These are phyloP conservation scores for Thozetella sp. DNA, from an alignment of 495 filamentous ascomycete genomes.

Conservation along the genomic window DNA sequence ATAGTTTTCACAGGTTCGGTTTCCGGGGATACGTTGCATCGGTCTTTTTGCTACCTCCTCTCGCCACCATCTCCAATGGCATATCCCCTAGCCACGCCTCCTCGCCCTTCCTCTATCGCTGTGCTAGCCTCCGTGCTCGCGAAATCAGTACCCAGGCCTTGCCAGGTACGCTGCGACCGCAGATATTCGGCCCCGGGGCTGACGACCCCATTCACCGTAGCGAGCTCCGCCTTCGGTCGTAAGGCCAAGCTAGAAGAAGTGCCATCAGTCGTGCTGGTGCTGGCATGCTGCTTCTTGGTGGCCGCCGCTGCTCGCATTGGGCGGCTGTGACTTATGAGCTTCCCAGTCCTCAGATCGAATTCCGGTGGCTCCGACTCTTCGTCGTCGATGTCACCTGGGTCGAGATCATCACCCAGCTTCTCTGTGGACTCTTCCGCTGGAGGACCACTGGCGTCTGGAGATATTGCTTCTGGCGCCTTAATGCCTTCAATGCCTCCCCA, in stretches of 20 bases:
- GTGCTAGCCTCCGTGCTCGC: conserved; percentile 66
- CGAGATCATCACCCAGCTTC: conserved; percentile 14
- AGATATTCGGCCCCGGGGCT: conserved; percentile 92
- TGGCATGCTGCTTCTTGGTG: conserved; percentile 17
- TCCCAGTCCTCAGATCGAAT: conserved; percentile 88
- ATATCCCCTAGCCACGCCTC: conserved; percentile 91
- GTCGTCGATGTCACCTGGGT: conserved; percentile 22
- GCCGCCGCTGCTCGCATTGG: conserved; percentile 60
- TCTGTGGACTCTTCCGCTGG: conserved; percentile 10
- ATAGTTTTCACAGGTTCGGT: no score
- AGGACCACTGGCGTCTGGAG: no score
- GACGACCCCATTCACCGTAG: conserved; percentile 74
- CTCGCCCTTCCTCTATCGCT: conserved; percentile 77
- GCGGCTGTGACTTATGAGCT: conserved; percentile 78
- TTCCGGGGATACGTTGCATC: no score
- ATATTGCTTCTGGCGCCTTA: conserved; percentile 8
- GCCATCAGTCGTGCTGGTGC: conserved; percentile 18
- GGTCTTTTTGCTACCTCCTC: conserved; percentile 17
- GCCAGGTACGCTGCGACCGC: conserved; percentile 83
- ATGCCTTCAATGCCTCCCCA: conserved; percentile 71
- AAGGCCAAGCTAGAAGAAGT: conserved; percentile 48
- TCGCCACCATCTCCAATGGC: conserved; percentile 61
- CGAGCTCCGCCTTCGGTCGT: conserved; percentile 70
- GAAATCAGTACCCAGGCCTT: conserved; percentile 88
- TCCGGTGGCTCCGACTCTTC: conserved; percentile 73